A percentile compares a stretch with the other conserved stretches of the same genome.
phyloP scores from a whole-genome alignment of 768 basidiomycete genomes.

The Hygrocybe punicea region DNA sequence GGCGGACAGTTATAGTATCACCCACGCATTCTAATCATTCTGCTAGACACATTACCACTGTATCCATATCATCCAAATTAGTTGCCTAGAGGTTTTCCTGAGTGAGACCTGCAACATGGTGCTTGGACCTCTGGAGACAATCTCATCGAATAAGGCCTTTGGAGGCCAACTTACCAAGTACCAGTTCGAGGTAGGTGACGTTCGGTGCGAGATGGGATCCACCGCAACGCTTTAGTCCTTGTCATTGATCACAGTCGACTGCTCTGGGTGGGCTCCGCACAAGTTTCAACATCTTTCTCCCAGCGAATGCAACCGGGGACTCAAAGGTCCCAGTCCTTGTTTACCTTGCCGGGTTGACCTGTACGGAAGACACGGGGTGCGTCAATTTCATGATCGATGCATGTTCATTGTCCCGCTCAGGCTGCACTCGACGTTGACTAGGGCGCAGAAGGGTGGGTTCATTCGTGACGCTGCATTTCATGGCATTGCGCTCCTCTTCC shows the following conservation, averaged over 20 bases:
- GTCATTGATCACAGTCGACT: slow-evolving; percentile 49
- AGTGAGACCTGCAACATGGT: too few species aligned
- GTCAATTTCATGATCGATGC: slow-evolving; percentile 14
- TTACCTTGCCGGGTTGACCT: slow-evolving; percentile 86
- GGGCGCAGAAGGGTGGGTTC: slow-evolving; percentile 92
- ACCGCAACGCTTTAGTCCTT: background rate
- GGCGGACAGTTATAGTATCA: background rate
- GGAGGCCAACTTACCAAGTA: slow-evolving; percentile 83
- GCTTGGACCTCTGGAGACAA: slow-evolving; percentile 48
- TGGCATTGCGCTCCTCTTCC: slow-evolving; percentile 87
- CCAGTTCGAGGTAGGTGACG: slow-evolving; percentile 61
- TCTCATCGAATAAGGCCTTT: slow-evolving; percentile 76
- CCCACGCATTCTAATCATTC: background rate
- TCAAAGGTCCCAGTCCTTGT: slow-evolving; percentile 62
- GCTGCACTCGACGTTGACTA: slow-evolving; percentile 26
- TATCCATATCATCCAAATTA: background rate
- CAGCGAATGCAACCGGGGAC: slow-evolving; percentile 48
- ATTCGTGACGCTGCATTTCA: slow-evolving; percentile 79
- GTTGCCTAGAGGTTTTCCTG: too few species aligned
- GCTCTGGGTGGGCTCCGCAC: slow-evolving; percentile 67
- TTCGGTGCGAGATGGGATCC: slow-evolving; percentile 3
- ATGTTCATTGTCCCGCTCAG: background rate
- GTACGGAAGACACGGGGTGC: slow-evolving; percentile 92
- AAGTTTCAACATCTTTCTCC: slow-evolving; percentile 87
- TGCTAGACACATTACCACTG: background rate